Percentiles rank a stretch among this genome's conserved stretches.
phyloP scores from a whole-genome alignment of 1,284 basidiomycete genomes.

The Boletus smithii region DNA sequence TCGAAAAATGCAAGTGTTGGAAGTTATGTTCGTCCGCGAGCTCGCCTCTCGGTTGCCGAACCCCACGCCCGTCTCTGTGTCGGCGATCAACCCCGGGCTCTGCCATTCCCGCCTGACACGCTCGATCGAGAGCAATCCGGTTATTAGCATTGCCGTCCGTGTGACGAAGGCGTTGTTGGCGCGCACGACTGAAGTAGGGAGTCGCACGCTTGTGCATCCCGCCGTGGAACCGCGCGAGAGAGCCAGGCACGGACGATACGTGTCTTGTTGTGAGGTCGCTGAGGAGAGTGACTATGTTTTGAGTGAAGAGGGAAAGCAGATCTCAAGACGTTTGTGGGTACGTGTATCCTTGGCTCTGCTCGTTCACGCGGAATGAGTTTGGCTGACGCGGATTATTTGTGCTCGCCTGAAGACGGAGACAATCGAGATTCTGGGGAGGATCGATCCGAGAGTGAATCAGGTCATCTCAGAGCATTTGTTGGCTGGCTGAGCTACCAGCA shows the following conservation, averaged over 20 bases:
- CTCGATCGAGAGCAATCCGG: constrained; percentile 12
- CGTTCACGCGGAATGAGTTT: neutral
- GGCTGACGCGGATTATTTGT: constrained; percentile 4
- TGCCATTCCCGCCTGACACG: constrained; percentile 30
- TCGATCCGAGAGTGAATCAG: constrained; percentile 29
- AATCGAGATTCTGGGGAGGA: constrained; percentile 20
- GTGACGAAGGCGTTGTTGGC: constrained; percentile 21
- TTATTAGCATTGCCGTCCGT: neutral
- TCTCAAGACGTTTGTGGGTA: constrained; percentile 31
- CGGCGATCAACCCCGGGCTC: constrained; percentile 37
- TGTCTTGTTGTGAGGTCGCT: constrained; percentile 25
- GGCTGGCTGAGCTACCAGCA: constrained; percentile 10
- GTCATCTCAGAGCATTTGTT: constrained; percentile 24
- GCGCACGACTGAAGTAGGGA: constrained; percentile 32
- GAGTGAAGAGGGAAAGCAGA: constrained; percentile 27
- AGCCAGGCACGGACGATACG: constrained; percentile 28
- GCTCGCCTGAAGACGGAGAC: constrained; percentile 22
- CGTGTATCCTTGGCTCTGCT: neutral
- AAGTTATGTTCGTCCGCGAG: constrained; percentile 34
- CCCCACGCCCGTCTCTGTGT: constrained; percentile 32
- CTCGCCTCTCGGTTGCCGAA: constrained; percentile 32
- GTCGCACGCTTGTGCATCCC: constrained; percentile 30
- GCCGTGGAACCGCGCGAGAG: constrained; percentile 22
- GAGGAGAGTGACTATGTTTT: constrained; percentile 29
- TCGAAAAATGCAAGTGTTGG: constrained; percentile 20